Conservation (phyloP, 345 rosid genomes). For the Citrus medica region DNA sequence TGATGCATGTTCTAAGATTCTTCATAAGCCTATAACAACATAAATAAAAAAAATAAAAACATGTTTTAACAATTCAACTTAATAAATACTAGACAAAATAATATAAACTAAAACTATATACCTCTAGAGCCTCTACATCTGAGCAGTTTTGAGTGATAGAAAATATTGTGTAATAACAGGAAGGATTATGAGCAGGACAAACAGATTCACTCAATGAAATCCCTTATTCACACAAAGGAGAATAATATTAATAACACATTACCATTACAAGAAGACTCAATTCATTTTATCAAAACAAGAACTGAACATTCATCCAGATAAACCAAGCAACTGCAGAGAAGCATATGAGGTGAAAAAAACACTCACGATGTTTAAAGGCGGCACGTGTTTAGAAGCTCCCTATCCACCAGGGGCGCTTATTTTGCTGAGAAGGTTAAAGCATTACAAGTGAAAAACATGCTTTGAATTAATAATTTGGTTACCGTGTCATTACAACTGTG, state of each 20-base stretch:
- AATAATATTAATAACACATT: background rate
- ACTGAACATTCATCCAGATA: background rate
- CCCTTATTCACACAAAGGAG: background rate
- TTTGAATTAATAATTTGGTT: too few relatives aligned
- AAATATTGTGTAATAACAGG: background rate
- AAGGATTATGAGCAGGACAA: background rate
- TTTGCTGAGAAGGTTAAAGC: background rate
- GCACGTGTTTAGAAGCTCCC: background rate
- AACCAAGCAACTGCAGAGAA: background rate
- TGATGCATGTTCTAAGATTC: too few relatives aligned
- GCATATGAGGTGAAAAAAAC: background rate
- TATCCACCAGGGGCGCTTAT: background rate
- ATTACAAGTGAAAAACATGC: background rate
- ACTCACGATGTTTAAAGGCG: background rate
- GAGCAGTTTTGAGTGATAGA: background rate
- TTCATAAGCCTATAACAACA: too few relatives aligned
- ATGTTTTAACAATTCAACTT: too few relatives aligned
- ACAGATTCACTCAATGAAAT: background rate
- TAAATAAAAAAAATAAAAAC: too few relatives aligned
- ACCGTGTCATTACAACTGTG: too few relatives aligned
- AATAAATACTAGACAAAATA: too few relatives aligned
- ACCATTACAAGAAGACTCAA: background rate
- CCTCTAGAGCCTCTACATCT: too few relatives aligned
- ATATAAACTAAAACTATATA: too few relatives aligned
- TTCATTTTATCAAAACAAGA: background rate